phyloP scores from a whole-genome alignment of 495 filamentous ascomycete genomes.

The Hypoxylon perforatum region DNA sequence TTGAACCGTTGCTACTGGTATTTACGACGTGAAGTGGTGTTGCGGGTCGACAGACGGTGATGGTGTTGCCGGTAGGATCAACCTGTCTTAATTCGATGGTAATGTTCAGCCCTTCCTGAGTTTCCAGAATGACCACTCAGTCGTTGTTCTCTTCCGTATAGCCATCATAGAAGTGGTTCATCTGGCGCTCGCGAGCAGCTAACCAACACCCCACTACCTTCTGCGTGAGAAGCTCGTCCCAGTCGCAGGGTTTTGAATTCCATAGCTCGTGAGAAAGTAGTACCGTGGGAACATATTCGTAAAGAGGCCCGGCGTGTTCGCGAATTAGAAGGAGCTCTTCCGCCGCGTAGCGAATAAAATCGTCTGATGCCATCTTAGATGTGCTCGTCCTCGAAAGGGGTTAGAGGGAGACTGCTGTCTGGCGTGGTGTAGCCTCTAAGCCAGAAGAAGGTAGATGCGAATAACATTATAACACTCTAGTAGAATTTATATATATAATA shows the following conservation, averaged over 20 bases:
- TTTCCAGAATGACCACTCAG: conserved; percentile 23
- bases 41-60: conserved; percentile 14
- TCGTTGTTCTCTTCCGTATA: conserved; percentile 12
- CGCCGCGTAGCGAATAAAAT: conserved; percentile 11
- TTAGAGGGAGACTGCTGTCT: too few species aligned
- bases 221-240: conserved; percentile 1
- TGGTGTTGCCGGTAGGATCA: conserved; percentile 10
- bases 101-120: not conserved
- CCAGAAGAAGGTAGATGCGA: too few species aligned
- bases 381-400: too few species aligned
- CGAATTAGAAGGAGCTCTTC: conserved; percentile 4
- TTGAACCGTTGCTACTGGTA: not conserved
- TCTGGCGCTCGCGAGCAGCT: conserved; percentile 13
- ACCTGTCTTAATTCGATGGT: conserved; percentile 19
- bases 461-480: too few species aligned
- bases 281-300: conserved; percentile 4
- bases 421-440: too few species aligned
- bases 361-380: too few species aligned
- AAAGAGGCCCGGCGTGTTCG: not conserved
- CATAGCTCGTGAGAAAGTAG: conserved; percentile 7
- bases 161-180: not conserved
- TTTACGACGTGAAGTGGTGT: not conserved
- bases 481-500: too few species aligned
- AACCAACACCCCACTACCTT: conserved; percentile 13
- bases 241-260: conserved; percentile 1